Evolutionary conservation across 148 eudicot species (phyloP), one percentile per base, ranked within the genome.

Genomic region (Chenopodium formosanum): DNA sequence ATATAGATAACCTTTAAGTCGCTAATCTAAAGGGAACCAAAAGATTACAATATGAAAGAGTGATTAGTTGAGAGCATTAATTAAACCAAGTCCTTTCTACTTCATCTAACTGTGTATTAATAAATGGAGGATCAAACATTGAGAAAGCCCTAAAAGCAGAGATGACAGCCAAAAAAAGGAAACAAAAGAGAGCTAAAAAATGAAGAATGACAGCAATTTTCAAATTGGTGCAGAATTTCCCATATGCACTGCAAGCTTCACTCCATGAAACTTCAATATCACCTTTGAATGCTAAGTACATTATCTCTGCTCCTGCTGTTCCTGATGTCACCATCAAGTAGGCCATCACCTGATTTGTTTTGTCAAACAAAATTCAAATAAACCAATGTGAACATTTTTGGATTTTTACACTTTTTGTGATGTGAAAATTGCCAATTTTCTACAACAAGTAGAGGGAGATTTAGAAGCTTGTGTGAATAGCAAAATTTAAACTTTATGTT

Each of bases 271-370:
- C 91, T 73, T 83, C 53, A 22, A 75, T 87, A 75, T 90, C 94
- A 11, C 98, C 98, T 69, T 88, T 85, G 60, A 88, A 88, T 27
- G 91, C 91, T 81, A 95, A 88, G 87, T 93, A 91, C 46, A 88
- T n/a, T 31, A 92, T 78, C 81, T 93, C 97, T 48, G 52, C 86
- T 60, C 85, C 88, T 67, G 92, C 93, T 34, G 92, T 90, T 66
- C 86, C 89, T 19, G 97, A 92, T 82, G 97, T 90, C 75, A 93
- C 90, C 94, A 95, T 84, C 73, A 92, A 70, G 82, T 95, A 93
- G 4, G 97, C 96, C 84, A 95, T 83, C 62, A 91, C 90, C 98
- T 95, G 86, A 0, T 40, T 40, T 40, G 37, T 34, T 14, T 58
- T 44, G 20, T 69, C 62, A 56, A 56, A 56, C 62, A 56, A 56